Percentiles rank a stretch among this genome's conserved stretches.
These are phyloP conservation scores for Yamadazyma olivae DNA, from an alignment of 805 yeast species.

Conservation along the genomic window DNA sequence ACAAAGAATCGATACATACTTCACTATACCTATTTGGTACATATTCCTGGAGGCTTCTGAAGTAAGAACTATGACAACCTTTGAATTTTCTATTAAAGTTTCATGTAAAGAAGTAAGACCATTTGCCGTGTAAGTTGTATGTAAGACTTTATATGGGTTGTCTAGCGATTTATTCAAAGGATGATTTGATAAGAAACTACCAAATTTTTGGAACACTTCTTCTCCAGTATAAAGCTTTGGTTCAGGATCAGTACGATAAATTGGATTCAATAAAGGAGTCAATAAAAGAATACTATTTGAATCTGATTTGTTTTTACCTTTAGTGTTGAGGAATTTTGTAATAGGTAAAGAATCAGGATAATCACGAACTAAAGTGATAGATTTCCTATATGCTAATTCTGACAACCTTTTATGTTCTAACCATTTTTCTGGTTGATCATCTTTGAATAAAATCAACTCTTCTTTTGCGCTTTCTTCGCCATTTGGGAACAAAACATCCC, in stretches of 20 bases:
- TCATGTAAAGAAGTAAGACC: slow-evolving; percentile 57
- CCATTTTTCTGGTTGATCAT: slow-evolving; percentile 32
- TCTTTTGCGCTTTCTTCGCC: slow-evolving; percentile 23
- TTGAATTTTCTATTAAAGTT: slow-evolving; percentile 47
- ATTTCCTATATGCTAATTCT: slow-evolving; percentile 44
- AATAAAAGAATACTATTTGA: slow-evolving; percentile 30
- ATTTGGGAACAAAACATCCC: slow-evolving; percentile 44
- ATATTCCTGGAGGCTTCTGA: slow-evolving; percentile 59
- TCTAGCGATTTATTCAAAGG: slow-evolving; percentile 17
- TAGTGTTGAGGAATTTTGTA: slow-evolving; percentile 32
- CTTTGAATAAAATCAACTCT: slow-evolving; percentile 23
- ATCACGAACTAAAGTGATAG: slow-evolving; percentile 55
- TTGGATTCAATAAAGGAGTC: slow-evolving; percentile 37
- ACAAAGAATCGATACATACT: slow-evolving; percentile 54
- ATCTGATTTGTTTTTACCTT: slow-evolving; percentile 18
- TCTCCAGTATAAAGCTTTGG: slow-evolving; percentile 40
- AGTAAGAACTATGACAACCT: slow-evolving; percentile 50
- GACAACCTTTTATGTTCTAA: slow-evolving; percentile 42
- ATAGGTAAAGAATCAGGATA: slow-evolving; percentile 50
- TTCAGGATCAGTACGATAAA: slow-evolving; percentile 19
- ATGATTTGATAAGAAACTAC: slow-evolving; percentile 41
- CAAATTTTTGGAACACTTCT: slow-evolving; percentile 52
- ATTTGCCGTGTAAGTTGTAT: slow-evolving; percentile 57
- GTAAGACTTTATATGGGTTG: slow-evolving; percentile 46
- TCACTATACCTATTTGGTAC: slow-evolving; percentile 61